Base-by-base conservation (phyloP, 371 early-diverging fungal genomes). In the Nematocida minor region DNA sequence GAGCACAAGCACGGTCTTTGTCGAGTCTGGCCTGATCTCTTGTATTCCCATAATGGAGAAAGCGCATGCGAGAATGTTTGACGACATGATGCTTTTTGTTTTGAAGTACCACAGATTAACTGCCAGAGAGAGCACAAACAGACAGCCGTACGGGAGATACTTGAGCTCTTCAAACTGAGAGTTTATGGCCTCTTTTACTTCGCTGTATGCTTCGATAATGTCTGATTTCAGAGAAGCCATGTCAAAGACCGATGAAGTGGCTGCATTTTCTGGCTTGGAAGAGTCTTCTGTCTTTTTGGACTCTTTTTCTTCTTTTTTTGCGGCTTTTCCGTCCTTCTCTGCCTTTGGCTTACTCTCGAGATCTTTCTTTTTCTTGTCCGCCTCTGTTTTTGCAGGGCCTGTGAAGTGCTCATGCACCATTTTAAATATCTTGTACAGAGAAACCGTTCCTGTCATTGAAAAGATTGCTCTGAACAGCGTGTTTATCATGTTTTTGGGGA, bases 1-100 rank as follows among this genome's bases (percentile, higher is more conserved):
- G 49, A 95, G 88, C 47, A 92, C 90, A 86, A 93, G 91, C 27
- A 94, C 96, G 0, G 94, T 94, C 83, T 89, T 88, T 88, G 94
- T 93, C 0, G 93, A 92, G 82, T 94, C 94, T 46, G 94, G 87
- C 1, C 90, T 88, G 41, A 95, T 87, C 38, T 94, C 86, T 67
- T 89, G 89, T 68, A 94, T 90, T 38, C 93, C 92, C 60, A 90
- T 89, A 62, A 91, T 83, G 18, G 94, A 88, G 77, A 94, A 91
- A 40, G 92, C 89, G 53, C 91, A 84, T 11, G 93, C 96, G 67
- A 91, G 89, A 22, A 93, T 53, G 80, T 95, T 95, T 81, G 90
- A 90, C 0, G 90, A 87, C 70, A 92, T 88, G 93, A 94, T 93
- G 86, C 92, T 91, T 87, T 93, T 94, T 55, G 90, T 88, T 49